Evolutionary conservation across 148 eudicot genomes (phyloP), one percentile per base, ranked within the genome.

Genomic region (Polygonum aviculare): DNA sequence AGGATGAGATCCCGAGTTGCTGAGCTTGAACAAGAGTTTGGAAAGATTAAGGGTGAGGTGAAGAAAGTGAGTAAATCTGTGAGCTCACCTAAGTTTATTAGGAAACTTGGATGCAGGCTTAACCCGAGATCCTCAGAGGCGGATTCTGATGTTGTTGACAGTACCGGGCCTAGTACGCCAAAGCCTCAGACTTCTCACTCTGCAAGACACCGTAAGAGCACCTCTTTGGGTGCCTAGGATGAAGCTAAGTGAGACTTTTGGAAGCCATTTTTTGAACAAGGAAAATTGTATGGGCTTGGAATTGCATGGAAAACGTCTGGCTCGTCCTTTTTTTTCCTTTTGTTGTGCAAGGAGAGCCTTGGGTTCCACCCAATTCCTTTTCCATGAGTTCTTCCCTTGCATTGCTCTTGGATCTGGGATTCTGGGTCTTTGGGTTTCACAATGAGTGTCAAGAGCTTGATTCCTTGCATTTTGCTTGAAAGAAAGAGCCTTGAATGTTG

Each of bases 21-120:
- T 60, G 96, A 89, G 77, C 85, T 94, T 7, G 98, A 94, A 83
- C 81, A 90, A 82, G 96, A 92, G 48, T 92, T 94, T 70, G 80
- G 83, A 62, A 87, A 82, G 77, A 92, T 94, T 72, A 92, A 87
- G 85, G 88, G 80, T 70, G 87, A 94, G 77, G 83, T 94, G 85
- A 92, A 81, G 78, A 90, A 78, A 82, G 96, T 88, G 51, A 85
- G 83, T 33, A 90, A 88, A 76, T 88, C 98, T 51, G 76, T 88
- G 12, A 78, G 80, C 52, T 89, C 97, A 48, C 89, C 93, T 1
- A 83, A 90, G 31, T 78, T 87, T 35, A 72, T 84, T 26, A 78
- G 83, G 86, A 83, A 79, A 74, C 77, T 86, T 12, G 98, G 95
- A n/a, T 85, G 92, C 79, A 87, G 82, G 78, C 74, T 81, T 54